Conservation (phyloP, 495 filamentous ascomycete species). For the Penicillium egyptiacum region DNA sequence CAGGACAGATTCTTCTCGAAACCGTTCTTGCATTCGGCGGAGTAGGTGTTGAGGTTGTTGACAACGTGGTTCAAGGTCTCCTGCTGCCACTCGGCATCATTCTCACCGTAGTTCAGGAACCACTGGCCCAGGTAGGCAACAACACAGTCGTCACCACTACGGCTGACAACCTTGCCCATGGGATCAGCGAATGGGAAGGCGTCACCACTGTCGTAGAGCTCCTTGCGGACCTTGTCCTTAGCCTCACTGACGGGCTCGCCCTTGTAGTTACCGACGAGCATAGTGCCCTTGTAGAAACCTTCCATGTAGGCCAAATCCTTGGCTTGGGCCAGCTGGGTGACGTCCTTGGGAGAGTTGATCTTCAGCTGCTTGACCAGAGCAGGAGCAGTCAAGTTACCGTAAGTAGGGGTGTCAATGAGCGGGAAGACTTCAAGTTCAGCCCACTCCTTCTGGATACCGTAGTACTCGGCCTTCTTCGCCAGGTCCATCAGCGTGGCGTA, state of each 20-base stretch:
- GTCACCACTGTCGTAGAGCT: conserved; percentile 73
- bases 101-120: conserved; percentile 94
- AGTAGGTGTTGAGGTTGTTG: conserved; percentile 75
- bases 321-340: conserved; percentile 83
- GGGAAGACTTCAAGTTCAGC: conserved; percentile 82
- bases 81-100: conserved; percentile 72
- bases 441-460: conserved; percentile 97
- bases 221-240: conserved; percentile 80
- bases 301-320: conserved; percentile 97
- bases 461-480: conserved; percentile 95
- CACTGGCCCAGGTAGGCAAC: conserved; percentile 94
- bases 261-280: conserved; percentile 86
- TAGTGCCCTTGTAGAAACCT: conserved; percentile 94
- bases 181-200: conserved; percentile 94
- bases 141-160: conserved; percentile 86
- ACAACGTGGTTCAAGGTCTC: conserved; percentile 71
- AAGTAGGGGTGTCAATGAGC: conserved; percentile 87
- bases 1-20: conserved; percentile 84
- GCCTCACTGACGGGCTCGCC: conserved; percentile 80
- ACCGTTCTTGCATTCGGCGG: conserved; percentile 73
- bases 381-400: conserved; percentile 80
- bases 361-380: conserved; percentile 88
- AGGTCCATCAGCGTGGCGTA: conserved; percentile 87
- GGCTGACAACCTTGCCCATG: conserved; percentile 79
- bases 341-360: conserved; percentile 93